Evolutionary conservation across 805 yeast species (phyloP).

Genomic region (Teunomyces stri): DNA sequence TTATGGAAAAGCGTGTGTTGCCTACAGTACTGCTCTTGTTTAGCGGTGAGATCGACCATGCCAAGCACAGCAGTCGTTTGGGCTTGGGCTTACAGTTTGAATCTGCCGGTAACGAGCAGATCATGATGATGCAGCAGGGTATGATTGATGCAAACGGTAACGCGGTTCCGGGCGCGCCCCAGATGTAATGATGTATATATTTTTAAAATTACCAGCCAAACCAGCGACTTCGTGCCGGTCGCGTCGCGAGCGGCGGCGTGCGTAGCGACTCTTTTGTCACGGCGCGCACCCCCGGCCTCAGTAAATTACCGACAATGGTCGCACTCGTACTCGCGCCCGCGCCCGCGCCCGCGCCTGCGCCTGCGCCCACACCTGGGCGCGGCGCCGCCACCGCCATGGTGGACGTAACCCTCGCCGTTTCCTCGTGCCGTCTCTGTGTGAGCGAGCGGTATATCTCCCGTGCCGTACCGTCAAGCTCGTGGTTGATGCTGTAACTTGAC

Average conservation of each 20-base stretch:
- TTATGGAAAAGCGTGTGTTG: slow-evolving; percentile 88
- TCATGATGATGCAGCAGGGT: slow-evolving; percentile 88
- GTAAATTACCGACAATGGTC: no score
- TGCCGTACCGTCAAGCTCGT: slow-evolving; percentile 23
- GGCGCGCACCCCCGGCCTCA: no score
- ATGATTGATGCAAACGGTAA: slow-evolving; percentile 79
- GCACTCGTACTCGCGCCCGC: no score
- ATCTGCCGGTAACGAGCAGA: slow-evolving; percentile 91
- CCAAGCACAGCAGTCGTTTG: slow-evolving; percentile 63
- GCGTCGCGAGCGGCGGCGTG: background rate
- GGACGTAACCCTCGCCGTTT: background rate
- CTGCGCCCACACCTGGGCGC: no score
- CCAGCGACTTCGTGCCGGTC: slow-evolving; percentile 13
- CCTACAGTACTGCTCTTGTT: slow-evolving; percentile 88
- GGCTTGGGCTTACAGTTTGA: slow-evolving; percentile 96
- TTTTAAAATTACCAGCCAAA: slow-evolving; percentile 37
- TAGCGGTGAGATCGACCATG: slow-evolving; percentile 91
- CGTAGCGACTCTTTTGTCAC: background rate
- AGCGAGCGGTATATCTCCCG: slow-evolving; percentile 35
- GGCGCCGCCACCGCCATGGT: no score
- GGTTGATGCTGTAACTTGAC: slow-evolving; percentile 23
- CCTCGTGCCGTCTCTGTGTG: slow-evolving; percentile 19
- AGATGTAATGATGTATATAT: slow-evolving; percentile 13
- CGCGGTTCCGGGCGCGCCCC: slow-evolving; percentile 80
- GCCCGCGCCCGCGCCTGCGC: no score